Evolutionary conservation across 768 basidiomycete species (phyloP), one percentile per base, ranked within the genome.

Genomic region (Pleurotus tuber-regium): DNA sequence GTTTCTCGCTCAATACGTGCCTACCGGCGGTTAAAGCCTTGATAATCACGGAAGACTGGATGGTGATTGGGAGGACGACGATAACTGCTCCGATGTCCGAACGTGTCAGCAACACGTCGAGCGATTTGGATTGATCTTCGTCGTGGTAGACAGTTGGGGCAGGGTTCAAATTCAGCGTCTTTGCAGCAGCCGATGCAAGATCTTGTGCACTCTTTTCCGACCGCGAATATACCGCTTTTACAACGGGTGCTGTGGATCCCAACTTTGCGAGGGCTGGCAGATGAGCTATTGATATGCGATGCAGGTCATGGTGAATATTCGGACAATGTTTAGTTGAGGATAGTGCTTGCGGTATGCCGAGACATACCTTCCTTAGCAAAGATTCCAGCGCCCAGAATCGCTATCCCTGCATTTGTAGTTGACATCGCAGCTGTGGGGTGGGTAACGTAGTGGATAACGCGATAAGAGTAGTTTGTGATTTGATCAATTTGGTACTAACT

Each of bases 1-100:
- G 93, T 62, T 95, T 95, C 73, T 96, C 92, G 65, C 86, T 87
- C 54, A 94, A 63, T 43, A 95, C 90, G 62, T 94, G 89, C 69
- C 95, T 96, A 23, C 92, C 89, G 2, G 89, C 87, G 1, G 72
- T 78, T 30, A 87, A 70, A 0, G 80, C 78, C 60, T 78, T 79
- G 52, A 79, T 66, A 50, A 95, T 71, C 53, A 93, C 70, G 14
- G 69, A 66, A 2, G 92, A 89, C 64, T 92, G 91, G 3, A 75
- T 59, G 0, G 82, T 77, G 62, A 95, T 93, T 0, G 92, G 92
- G 9, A 95, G 73, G 4, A 80, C 83, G 46, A 94, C 70, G 62
- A 91, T 77, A 26, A 94, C 88, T 18, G 84, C 82, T 14, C 72
- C 63, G 59, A 96, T 81, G 56, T 93, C 90, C 2, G 75, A 50